A percentile compares a stretch with the other conserved stretches of the same genome.
These are phyloP conservation scores for Rhodotorula sp. DNA, from an alignment of 1,284 basidiomycete genomes.

Conservation along the genomic window DNA sequence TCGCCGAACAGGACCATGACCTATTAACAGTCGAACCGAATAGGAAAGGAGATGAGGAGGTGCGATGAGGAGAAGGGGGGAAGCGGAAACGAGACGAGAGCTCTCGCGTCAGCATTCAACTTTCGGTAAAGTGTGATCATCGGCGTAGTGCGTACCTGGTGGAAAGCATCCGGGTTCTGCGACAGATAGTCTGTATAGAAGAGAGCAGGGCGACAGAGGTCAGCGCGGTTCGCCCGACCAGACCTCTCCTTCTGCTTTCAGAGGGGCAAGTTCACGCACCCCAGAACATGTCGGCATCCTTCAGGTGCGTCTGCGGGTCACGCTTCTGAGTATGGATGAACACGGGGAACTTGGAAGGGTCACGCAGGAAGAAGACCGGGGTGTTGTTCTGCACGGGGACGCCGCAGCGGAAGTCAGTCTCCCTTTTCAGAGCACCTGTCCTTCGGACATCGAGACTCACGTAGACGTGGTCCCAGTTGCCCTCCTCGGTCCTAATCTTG, in stretches of 20 bases:
- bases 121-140: no score
- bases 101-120: no score
- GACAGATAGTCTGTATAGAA: slow-evolving; percentile 62
- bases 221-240: neutral
- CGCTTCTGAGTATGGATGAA: slow-evolving; percentile 96
- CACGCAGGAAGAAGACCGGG: slow-evolving; percentile 49
- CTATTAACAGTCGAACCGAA: neutral
- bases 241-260: neutral
- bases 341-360: slow-evolving; percentile 61
- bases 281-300: slow-evolving; percentile 59
- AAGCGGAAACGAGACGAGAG: neutral
- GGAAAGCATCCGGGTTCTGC: slow-evolving; percentile 88
- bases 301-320: slow-evolving; percentile 82
- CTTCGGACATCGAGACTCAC: neutral
- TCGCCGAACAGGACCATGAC: slow-evolving; percentile 69
- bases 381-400: slow-evolving; percentile 37
- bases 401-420: slow-evolving; percentile 55
- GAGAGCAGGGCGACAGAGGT: neutral
- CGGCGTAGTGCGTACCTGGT: slow-evolving; percentile 62
- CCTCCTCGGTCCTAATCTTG: slow-evolving; percentile 85
- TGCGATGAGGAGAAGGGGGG: no score
- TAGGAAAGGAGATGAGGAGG: neutral
- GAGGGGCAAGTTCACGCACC: neutral
- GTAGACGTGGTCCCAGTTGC: slow-evolving; percentile 81
- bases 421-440: slow-evolving; percentile 64